Percentiles rank a stretch among this genome's conserved stretches.
phyloP scores from a whole-genome alignment of 2,329 filamentous ascomycete genomes.

The Colletotrichum siamense region DNA sequence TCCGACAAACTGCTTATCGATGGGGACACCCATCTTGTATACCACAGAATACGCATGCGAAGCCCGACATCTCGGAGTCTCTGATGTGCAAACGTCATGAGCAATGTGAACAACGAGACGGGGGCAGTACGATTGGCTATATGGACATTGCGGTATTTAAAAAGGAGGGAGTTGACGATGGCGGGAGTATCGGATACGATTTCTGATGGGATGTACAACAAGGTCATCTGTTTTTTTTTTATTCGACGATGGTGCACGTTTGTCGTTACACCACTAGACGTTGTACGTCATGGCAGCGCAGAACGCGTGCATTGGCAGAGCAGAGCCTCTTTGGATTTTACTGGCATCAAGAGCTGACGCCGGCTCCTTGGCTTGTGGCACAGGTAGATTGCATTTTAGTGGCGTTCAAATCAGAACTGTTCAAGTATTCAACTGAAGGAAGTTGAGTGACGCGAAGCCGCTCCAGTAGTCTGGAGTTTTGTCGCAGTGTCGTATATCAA shows the following conservation, averaged over 20 bases:
- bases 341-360: slow-evolving; percentile 12
- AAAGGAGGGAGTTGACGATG: slow-evolving; percentile 13
- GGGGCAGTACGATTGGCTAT: neutral
- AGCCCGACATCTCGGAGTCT: neutral
- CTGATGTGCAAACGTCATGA: slow-evolving; percentile 10
- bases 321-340: neutral
- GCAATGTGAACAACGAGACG: slow-evolving; percentile 8
- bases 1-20: slow-evolving; percentile 12
- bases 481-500: neutral
- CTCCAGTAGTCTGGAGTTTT: neutral
- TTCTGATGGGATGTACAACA: slow-evolving; percentile 4
- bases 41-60: slow-evolving; percentile 15
- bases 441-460: neutral
- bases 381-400: neutral
- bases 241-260: neutral
- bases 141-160: neutral
- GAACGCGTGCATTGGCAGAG: neutral
- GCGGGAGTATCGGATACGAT: slow-evolving; percentile 10
- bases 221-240: neutral
- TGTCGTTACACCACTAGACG: neutral
- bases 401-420: neutral
- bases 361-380: neutral
- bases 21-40: slow-evolving; percentile 12
- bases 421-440: neutral
- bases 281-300: neutral